Base-by-base conservation (phyloP, 2,329 filamentous ascomycete genomes). In the Dactylellina haptotyla region DNA sequence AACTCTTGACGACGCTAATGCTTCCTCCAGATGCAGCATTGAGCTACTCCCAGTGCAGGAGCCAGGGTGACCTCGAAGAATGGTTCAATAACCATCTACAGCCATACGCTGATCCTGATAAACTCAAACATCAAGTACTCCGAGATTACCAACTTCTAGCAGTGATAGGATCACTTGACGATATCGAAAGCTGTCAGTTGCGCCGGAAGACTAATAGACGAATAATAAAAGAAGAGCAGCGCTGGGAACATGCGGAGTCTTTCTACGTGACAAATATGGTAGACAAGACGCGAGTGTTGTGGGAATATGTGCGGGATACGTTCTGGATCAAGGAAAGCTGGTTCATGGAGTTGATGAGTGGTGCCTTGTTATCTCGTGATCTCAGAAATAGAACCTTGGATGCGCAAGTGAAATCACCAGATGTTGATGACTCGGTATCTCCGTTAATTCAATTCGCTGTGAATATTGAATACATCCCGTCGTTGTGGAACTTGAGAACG, bases 321-420 rank as follows among this genome's bases (percentile, higher is more conserved):
- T 67, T 59, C 20, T 51, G 43, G 3, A 53, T 61, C 16, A 58
- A 26, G 34, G 25, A 10, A 5, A 25, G 26, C 4, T 34, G 54
- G 18, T 67, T 67, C 28, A 16, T 59, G 3, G 12, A 34, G 3
- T 28, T 67, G 6, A 59, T 67, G 32, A 34, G 20, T 8, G 63
- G 63, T 6, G 43, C 61, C 14, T n/a, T 67, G 16, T 3, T 67
- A 2, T 34, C 45, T 5, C 56, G 54, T 14, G 50, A 45, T 32
- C 4, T 58, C 30, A 23, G 16, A 12, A 18, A 37, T 5, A 34
- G 34, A 16, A 20, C 9, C 6, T 18, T 30, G 14, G n/a, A 45
- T 46, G 18, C 59, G 16, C 8, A 16, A 2, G 32, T 39, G 25
- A 25, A 37, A 9, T 12, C 14, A 18, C 16, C 32, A 20, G 2